Conservation (phyloP, 441 rosid species). For the Hura crepitans region DNA sequence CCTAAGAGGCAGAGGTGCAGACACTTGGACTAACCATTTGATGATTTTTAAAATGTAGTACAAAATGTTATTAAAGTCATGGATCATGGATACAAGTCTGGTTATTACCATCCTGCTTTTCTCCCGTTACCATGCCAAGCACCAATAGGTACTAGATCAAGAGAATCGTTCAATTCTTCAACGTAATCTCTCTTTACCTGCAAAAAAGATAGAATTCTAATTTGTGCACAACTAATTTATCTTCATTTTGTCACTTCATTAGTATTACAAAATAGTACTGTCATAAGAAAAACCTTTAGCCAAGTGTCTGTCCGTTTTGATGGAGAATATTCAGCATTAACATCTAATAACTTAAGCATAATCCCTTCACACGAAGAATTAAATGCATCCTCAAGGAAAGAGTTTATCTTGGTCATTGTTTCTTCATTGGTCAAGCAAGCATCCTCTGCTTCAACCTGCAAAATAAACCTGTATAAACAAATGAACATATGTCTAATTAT, state of each 20-base stretch:
- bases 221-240: background rate
- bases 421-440: constrained; percentile 43
- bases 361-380: constrained; percentile 77
- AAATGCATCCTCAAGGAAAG: constrained; percentile 69
- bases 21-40: background rate
- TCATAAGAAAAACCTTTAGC: constrained; percentile 62
- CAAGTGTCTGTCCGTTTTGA: constrained; percentile 82
- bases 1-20: background rate
- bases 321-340: constrained; percentile 68
- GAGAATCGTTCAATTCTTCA: constrained; percentile 69
- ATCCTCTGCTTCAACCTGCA: constrained; percentile 57
- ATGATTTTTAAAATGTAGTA: background rate
- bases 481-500: constrained; percentile 5
- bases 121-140: constrained; percentile 96
- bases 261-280: background rate
- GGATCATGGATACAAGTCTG: background rate
- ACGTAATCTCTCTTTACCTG: constrained; percentile 90
- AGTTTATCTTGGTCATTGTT: constrained; percentile 41
- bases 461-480: constrained; percentile 23
- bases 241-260: constrained; percentile 1
- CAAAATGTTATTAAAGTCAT: background rate
- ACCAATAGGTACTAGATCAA: constrained; percentile 91
- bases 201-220: constrained; percentile 22
- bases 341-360: constrained; percentile 70
- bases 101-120: constrained; percentile 82